Percentiles rank a stretch among this genome's conserved stretches.
Evolutionary conservation across 2,329 filamentous ascomycete species (phyloP).

Genomic region (Penicillium sp.): DNA sequence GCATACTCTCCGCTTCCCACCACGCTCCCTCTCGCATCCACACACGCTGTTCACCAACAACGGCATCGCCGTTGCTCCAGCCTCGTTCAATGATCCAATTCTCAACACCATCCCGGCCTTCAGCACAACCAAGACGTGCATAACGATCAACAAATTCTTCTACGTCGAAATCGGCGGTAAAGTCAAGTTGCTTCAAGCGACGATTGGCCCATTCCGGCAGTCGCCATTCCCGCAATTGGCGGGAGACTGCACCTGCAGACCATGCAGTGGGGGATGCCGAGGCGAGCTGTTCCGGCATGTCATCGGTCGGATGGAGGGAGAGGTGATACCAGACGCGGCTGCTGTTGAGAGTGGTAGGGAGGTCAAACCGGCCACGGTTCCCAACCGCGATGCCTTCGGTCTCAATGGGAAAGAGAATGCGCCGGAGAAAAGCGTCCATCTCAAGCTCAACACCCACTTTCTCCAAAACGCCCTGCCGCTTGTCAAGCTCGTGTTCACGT

Average conservation of each 20-base stretch:
- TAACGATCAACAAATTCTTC: conserved; percentile 89
- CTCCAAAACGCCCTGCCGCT: conserved; percentile 76
- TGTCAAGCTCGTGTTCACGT: conserved; percentile 73
- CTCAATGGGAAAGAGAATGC: conserved; percentile 72
- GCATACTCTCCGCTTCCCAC: conserved; percentile 97
- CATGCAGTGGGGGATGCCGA: conserved; percentile 72
- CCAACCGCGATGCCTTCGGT: conserved; percentile 79
- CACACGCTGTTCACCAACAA: conserved; percentile 83
- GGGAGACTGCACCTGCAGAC: conserved; percentile 89
- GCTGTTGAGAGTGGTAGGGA: conserved; percentile 68
- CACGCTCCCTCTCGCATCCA: conserved; percentile 94
- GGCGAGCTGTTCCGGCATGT: conserved; percentile 66
- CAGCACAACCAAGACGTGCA: conserved; percentile 74
- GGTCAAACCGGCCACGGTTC: conserved; percentile 71
- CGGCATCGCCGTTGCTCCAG: conserved; percentile 96
- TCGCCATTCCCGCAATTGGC: conserved; percentile 88
- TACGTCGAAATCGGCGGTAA: conserved; percentile 92
- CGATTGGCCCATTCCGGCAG: conserved; percentile 96
- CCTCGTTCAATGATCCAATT: conserved; percentile 91
- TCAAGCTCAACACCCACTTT: conserved; percentile 81
- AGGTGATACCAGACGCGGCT: conserved; percentile 96
- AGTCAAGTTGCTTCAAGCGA: conserved; percentile 84
- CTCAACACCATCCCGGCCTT: conserved; percentile 88
- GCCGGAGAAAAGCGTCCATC: conserved; percentile 74
- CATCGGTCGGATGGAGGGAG: conserved; percentile 85